Evolutionary conservation across 2,329 filamentous ascomycete species (phyloP).

Genomic region (Penicillium sp.): DNA sequence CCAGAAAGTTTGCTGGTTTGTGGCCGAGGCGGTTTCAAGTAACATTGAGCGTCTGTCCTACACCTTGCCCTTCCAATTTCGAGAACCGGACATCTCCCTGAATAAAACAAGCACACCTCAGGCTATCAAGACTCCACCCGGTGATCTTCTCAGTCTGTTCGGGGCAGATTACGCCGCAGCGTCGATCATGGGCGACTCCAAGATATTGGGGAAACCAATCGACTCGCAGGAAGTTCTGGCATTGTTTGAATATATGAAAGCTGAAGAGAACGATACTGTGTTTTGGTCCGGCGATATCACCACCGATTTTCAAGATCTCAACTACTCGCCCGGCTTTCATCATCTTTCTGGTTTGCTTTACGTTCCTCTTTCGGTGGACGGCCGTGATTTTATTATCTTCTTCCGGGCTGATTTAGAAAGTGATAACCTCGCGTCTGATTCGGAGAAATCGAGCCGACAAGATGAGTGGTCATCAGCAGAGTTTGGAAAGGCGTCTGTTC

Average conservation of each 20-base stretch:
- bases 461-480: constrained; percentile 85
- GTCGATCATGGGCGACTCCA: constrained; percentile 79
- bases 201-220: constrained; percentile 71
- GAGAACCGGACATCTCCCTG: constrained; percentile 74
- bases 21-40: constrained; percentile 77
- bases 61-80: constrained; percentile 73
- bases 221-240: constrained; percentile 79
- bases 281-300: constrained; percentile 72
- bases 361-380: constrained; percentile 72
- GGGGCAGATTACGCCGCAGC: constrained; percentile 81
- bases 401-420: constrained; percentile 66
- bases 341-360: constrained; percentile 74
- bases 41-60: constrained; percentile 86
- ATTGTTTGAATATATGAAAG: constrained; percentile 77
- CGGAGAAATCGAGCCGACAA: constrained; percentile 52
- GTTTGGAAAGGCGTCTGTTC: constrained; percentile 78
- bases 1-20: constrained; percentile 82
- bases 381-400: constrained; percentile 82
- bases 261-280: constrained; percentile 71
- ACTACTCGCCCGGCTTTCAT: constrained; percentile 74
- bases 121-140: constrained; percentile 81
- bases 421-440: background rate
- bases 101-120: constrained; percentile 68
- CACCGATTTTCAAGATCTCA: constrained; percentile 75
- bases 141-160: constrained; percentile 77